A percentile compares a stretch with the other conserved stretches of the same genome.
These are phyloP conservation scores for Phytophthora pini DNA, from an alignment of 352 stramenopile species.

Conservation along the genomic window DNA sequence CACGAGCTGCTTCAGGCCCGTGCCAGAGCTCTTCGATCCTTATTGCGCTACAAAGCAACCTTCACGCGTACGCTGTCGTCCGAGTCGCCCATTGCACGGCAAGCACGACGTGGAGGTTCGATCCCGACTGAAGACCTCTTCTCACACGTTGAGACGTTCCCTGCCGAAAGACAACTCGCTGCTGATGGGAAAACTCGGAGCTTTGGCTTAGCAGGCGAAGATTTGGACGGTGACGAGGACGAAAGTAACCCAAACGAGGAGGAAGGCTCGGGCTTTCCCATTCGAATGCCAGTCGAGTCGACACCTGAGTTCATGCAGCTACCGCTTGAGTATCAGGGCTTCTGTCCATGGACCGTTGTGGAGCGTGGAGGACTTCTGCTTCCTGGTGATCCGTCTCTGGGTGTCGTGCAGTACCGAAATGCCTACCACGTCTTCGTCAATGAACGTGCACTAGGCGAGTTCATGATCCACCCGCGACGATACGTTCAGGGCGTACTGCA, in stretches of 20 bases:
- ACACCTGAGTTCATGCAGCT: slow-evolving; percentile 95
- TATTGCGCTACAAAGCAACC: slow-evolving; percentile 82
- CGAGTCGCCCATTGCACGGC: slow-evolving; percentile 62
- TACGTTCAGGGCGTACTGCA: slow-evolving; percentile 83
- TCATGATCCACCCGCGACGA: slow-evolving; percentile 86
- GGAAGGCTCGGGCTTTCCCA: slow-evolving; percentile 53
- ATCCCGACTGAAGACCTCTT: slow-evolving; percentile 78
- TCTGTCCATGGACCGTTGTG: slow-evolving; percentile 93
- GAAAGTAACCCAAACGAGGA: slow-evolving; percentile 49
- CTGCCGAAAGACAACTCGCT: slow-evolving; percentile 44
- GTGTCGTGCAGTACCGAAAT: slow-evolving; percentile 91
- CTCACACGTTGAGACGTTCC: slow-evolving; percentile 68
- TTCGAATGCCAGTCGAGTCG: slow-evolving; percentile 91
- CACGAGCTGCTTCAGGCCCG: slow-evolving; percentile 74
- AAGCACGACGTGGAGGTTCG: slow-evolving; percentile 57
- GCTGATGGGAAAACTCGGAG: slow-evolving; percentile 22
- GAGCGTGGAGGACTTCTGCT: slow-evolving; percentile 90
- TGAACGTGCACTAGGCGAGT: slow-evolving; percentile 85
- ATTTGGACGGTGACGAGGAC: slow-evolving; percentile 43
- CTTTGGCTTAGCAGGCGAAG: slow-evolving; percentile 22
- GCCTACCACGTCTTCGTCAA: slow-evolving; percentile 94
- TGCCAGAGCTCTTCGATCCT: slow-evolving; percentile 66
- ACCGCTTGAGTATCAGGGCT: slow-evolving; percentile 94
- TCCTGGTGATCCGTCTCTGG: slow-evolving; percentile 90
- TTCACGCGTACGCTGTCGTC: slow-evolving; percentile 63